These are phyloP conservation scores for Pyrenochaeta sp. DNA, from an alignment of 2,329 filamentous ascomycete genomes.

Conservation along the genomic window DNA sequence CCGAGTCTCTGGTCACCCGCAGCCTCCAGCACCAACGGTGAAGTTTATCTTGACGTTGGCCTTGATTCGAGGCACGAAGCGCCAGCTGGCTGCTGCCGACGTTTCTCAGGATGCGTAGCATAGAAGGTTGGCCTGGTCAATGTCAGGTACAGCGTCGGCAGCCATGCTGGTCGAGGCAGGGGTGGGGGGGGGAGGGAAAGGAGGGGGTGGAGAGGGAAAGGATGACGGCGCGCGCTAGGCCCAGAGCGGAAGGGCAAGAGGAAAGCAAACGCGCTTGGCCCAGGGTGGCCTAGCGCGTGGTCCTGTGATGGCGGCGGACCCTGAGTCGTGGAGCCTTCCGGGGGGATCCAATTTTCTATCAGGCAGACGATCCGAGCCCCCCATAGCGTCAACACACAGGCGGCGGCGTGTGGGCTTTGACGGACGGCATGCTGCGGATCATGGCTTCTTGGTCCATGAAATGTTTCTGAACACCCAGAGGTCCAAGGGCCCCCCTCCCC, in stretches of 20 bases:
- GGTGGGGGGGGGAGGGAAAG: not conserved
- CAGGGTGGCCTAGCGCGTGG: too few species aligned
- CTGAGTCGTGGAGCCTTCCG: constrained; percentile 13
- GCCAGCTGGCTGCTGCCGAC: not conserved
- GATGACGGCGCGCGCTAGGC: constrained; percentile 5
- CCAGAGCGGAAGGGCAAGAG: constrained; percentile 1
- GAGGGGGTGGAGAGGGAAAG: constrained; percentile 1
- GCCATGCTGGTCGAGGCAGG: not conserved
- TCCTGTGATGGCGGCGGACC: constrained; percentile 7
- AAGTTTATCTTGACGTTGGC: constrained; percentile 15
- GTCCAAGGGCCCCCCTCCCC: too few species aligned
- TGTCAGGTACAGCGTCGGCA: constrained; percentile 10
- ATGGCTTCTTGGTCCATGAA: constrained; percentile 14
- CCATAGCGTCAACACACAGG: too few species aligned
- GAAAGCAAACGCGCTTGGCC: too few species aligned
- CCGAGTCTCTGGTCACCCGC: constrained; percentile 13
- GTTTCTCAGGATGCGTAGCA: not conserved
- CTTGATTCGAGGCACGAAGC: not conserved
- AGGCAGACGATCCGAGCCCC: constrained; percentile 4
- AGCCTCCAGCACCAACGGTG: constrained; percentile 7
- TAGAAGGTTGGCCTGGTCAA: constrained; percentile 9
- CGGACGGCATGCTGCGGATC: constrained; percentile 7
- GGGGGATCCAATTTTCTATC: constrained; percentile 18
- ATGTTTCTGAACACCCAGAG: constrained; percentile 19
- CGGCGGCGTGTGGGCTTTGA: not conserved